Base-by-base conservation (phyloP, 108 stramenopile genomes). In the Cyclostephanos invisitatus region DNA sequence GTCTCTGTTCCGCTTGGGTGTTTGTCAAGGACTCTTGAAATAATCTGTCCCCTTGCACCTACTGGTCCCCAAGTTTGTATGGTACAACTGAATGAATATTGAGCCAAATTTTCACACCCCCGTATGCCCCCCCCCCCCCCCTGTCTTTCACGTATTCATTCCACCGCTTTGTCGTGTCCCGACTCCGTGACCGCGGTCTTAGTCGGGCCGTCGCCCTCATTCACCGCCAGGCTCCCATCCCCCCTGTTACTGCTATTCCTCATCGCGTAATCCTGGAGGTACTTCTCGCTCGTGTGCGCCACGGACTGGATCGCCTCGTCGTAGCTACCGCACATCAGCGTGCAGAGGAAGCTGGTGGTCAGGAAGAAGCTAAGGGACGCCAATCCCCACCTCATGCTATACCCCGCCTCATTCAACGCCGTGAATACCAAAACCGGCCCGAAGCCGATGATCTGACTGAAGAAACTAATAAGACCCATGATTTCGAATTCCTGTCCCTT, bases 381-480 rank as follows among this genome's bases (percentile, higher is more conserved):
- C 40, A 78, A 18, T n/a, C 77, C 67, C 81, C 77, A 78, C 47
- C 81, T 73, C 74, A 87, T 88, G 32, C 56, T 78, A 5, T 89
- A 78, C 12, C 82, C 87, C 17, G 55, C 64, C 70, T 93, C 90
- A 65, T 88, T 91, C 84, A 94, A 77, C 7, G 82, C 38, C 0
- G 86, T 87, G 48, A 90, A 91, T 6, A 94, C 40, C 21, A 94
- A 66, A 8, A 89, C 82, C 5, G 92, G 92, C 7, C 88, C 64
- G 90, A 90, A 94, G 0, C 80, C 83, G 0, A 89, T 20, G 24
- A 89, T 70, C 67, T 89, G 89, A 15, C 78, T 77, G 37, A 74
- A 75, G 65, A 84, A 84, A 17, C 68, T 67, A 7, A 79, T 72
- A 38, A 84, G 57, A n/a, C 88, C 85, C 84, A 84, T 83, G 70